Percentiles rank a stretch among this genome's conserved stretches.
Conservation (phyloP, 2,329 filamentous ascomycete species). For the Tolypocladium sp. region DNA sequence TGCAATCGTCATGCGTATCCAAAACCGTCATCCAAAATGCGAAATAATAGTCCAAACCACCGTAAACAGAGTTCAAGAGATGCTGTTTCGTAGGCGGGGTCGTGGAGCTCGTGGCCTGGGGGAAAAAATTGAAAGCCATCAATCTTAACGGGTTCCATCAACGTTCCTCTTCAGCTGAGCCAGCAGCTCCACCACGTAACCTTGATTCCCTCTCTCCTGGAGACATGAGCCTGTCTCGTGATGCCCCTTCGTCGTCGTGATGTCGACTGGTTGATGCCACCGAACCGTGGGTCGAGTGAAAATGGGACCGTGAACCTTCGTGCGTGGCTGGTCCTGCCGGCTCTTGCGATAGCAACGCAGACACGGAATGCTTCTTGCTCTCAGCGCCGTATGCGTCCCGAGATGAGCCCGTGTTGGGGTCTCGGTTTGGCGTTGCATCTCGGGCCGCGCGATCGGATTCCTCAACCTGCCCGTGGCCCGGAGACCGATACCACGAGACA, state of each 20-base stretch:
- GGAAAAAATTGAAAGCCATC: neutral
- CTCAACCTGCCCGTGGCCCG: slow-evolving; percentile 11
- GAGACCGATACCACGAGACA: slow-evolving; percentile 23
- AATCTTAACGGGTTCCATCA: neutral
- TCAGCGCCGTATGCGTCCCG: slow-evolving; percentile 19
- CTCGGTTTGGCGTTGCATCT: slow-evolving; percentile 9
- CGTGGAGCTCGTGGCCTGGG: neutral
- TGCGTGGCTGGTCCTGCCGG: slow-evolving; percentile 1
- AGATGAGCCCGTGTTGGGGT: slow-evolving; percentile 6
- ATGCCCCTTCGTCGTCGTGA: slow-evolving; percentile 3
- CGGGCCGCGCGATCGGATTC: slow-evolving; percentile 10
- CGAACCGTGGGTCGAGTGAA: neutral
- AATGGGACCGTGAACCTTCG: slow-evolving; percentile 3
- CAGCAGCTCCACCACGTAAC: neutral
- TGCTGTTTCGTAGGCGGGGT: neutral
- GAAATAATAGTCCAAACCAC: neutral
- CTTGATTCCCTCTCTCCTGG: slow-evolving; percentile 1
- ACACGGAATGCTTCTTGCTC: slow-evolving; percentile 22
- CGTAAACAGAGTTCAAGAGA: neutral
- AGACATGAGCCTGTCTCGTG: slow-evolving; percentile 4
- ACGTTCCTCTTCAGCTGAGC: neutral
- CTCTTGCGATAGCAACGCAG: slow-evolving; percentile 19
- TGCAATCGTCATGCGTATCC: neutral
- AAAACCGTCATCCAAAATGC: neutral
- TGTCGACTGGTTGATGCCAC: slow-evolving; percentile 1